These are phyloP conservation scores for Alternaria panax DNA, from an alignment of 2,329 filamentous ascomycete genomes.

Conservation along the genomic window DNA sequence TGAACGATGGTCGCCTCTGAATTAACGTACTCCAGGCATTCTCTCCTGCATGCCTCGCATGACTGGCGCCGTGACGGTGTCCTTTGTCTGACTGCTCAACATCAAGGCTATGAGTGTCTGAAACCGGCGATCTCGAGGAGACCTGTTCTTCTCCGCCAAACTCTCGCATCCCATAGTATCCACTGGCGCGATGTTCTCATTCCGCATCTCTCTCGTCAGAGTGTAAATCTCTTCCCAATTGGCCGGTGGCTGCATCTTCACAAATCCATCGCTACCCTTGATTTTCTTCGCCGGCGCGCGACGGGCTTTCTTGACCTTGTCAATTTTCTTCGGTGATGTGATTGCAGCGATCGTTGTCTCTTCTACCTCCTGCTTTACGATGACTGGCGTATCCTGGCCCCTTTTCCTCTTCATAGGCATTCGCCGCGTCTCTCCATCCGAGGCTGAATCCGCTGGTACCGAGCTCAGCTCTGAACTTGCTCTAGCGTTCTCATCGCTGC, in stretches of 20 bases:
- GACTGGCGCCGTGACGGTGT: slow-evolving; percentile 84
- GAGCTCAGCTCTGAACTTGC: slow-evolving; percentile 47
- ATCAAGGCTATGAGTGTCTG: slow-evolving; percentile 89
- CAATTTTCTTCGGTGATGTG: slow-evolving; percentile 35
- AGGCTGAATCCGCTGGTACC: slow-evolving; percentile 33
- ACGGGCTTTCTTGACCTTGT: slow-evolving; percentile 46
- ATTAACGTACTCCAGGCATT: slow-evolving; percentile 60
- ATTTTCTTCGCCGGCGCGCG: slow-evolving; percentile 48
- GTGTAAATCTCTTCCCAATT: slow-evolving; percentile 87
- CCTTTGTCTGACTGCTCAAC: slow-evolving; percentile 92
- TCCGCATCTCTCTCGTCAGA: slow-evolving; percentile 79
- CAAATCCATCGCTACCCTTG: slow-evolving; percentile 34
- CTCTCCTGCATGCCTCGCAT: slow-evolving; percentile 81
- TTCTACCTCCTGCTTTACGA: slow-evolving; percentile 45
- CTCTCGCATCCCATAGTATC: slow-evolving; percentile 97
- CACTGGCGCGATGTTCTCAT: slow-evolving; percentile 76
- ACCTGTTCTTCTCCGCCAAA: slow-evolving; percentile 64
- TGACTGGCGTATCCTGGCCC: slow-evolving; percentile 40
- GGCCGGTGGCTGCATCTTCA: slow-evolving; percentile 68
- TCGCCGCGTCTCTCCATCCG: slow-evolving; percentile 28
- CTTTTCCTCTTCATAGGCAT: slow-evolving; percentile 58
- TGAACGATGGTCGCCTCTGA: not conserved
- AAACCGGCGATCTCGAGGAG: slow-evolving; percentile 71
- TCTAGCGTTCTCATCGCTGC: slow-evolving; percentile 8
- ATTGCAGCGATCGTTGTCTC: slow-evolving; percentile 24